Base-by-base conservation (phyloP, 371 early-diverging fungal genomes). In the Mortierella sp. region DNA sequence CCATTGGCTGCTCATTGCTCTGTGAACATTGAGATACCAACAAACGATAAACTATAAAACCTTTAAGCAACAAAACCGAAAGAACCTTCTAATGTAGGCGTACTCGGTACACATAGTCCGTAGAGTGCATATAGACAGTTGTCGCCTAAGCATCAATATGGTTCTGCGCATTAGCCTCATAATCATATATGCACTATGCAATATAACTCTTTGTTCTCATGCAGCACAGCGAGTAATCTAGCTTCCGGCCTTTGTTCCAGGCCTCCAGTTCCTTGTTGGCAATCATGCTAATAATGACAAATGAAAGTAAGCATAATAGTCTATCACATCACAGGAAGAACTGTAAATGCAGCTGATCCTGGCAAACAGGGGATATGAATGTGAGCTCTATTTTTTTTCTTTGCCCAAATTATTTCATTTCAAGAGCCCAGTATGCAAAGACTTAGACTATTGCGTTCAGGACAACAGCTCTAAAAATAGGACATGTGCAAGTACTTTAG, bases 1-100 rank as follows among this genome's bases (percentile, higher is more conserved):
- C 51, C 51, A 9, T 51, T 51, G 51, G 51, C 51, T 51, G 51
- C 51, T 51, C 51, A 51, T 51, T 18, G n/a, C 22, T 51, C n/a
- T 51, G 51, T 4, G 18, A 18, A 9, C 9, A 51, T 51, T n/a
- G 1, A 8, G 18, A n/a, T n/a, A 51, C 51, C 22, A 51, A 51
- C 5, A 51, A 51, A n/a, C 51, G n/a, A 18, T 6, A n/a, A 51
- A 51, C 51, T 51, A n/a, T 51, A 51, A 51, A 18, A 8, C 18
- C n/a, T 8, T 51, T 51, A 51, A 51, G 51, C 51, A 51, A 43
- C 43, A 43, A 43, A 43, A 43, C n/a, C n/a, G n/a, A n/a, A n/a
- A n/a, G n/a, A n/a, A 11, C 43, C 45, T 45, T 45, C 5, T 45
- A 45, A 45, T 16, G 18, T 12, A 18, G n/a, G 51, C 5, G 51